A percentile compares a stretch with the other conserved stretches of the same genome.
phyloP scores from a whole-genome alignment of 371 early-diverging fungal genomes.

The Dipsacomyces acuminosporus region DNA sequence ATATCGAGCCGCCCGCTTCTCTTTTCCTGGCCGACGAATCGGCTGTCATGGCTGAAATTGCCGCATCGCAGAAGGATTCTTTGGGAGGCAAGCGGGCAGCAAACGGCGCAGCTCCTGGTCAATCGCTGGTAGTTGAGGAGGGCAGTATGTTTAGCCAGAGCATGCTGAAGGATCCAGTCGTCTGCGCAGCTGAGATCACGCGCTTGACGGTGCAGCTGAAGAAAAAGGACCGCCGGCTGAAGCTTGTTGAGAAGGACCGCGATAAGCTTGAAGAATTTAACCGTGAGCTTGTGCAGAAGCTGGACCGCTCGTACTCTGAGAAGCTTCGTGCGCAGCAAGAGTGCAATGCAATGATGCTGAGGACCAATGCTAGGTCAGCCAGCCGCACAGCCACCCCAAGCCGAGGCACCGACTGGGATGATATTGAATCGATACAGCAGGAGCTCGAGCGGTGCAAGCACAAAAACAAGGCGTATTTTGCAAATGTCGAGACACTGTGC shows the following conservation, averaged over 20 bases:
- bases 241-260: constrained; percentile 7
- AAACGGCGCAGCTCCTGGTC: too few species aligned
- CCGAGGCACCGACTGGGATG: constrained; percentile 40
- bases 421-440: constrained; percentile 25
- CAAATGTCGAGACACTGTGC: constrained; percentile 23
- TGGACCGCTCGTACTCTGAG: constrained; percentile 24
- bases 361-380: constrained; percentile 12
- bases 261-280: constrained; percentile 22
- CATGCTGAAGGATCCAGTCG: constrained; percentile 13
- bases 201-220: constrained; percentile 16
- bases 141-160: neutral
- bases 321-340: constrained; percentile 24
- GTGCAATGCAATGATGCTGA: constrained; percentile 13
- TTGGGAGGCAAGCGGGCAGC: too few species aligned
- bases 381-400: constrained; percentile 21
- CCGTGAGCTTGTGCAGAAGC: constrained; percentile 18
- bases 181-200: constrained; percentile 15
- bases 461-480: constrained; percentile 22
- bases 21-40: constrained; percentile 28
- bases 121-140: too few species aligned
- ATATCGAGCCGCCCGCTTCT: constrained; percentile 21
- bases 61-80: neutral
- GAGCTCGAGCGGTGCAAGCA: constrained; percentile 25
- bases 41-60: constrained; percentile 14
- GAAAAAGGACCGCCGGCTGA: constrained; percentile 10